Evolutionary conservation across 2,329 filamentous ascomycete genomes (phyloP), one percentile per base, ranked within the genome.

Genomic region (Monosporascus sp.): DNA sequence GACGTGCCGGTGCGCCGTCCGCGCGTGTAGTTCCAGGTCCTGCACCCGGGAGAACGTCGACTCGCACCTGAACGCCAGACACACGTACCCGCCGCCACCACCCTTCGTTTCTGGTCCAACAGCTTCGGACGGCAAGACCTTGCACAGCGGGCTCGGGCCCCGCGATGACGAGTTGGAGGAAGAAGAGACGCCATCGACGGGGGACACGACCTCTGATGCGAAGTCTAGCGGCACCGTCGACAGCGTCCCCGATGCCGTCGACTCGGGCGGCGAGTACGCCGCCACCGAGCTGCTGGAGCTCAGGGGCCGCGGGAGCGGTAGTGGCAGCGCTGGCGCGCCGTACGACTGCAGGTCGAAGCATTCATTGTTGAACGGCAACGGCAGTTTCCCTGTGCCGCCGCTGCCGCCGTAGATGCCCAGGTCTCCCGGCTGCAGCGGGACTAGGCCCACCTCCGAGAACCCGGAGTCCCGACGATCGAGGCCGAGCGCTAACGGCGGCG

Each of bases 1-100:
- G 1, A 66, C 59, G 53, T 74, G 63, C 2, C 61, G 61, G 51
- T 72, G 66, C 17, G 54, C 59, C 22, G 64, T 58, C 46, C 58
- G 58, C 49, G 65, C 58, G 41, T 69, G 64, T 5, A 40, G n/a
- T 27, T 54, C 54, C 38, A 56, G 51, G 22, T 57, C 54, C 37
- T 52, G 24, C 16, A 50, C 51, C 8, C 46, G 34, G 17, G 22
- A 16, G 24, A 54, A 52, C 3, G 26, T 40, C 14, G 26, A 45
- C 19, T 16, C 22, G 46, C 54, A 53, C 7, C n/a, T 22, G 31
- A 37, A 44, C 7, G 7, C 51, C 6, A 45, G 22, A 16, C 52
- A 52, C 3, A 26, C 36, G 37, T 54, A 51, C 20, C 20, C 41
- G 20, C 19, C 9, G 41, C 41, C n/a, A 20, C 41, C 5, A 3